Evolutionary conservation across 352 stramenopile species (phyloP), one percentile per base, ranked within the genome.

Genomic region (Phytophthora tentaculata): DNA sequence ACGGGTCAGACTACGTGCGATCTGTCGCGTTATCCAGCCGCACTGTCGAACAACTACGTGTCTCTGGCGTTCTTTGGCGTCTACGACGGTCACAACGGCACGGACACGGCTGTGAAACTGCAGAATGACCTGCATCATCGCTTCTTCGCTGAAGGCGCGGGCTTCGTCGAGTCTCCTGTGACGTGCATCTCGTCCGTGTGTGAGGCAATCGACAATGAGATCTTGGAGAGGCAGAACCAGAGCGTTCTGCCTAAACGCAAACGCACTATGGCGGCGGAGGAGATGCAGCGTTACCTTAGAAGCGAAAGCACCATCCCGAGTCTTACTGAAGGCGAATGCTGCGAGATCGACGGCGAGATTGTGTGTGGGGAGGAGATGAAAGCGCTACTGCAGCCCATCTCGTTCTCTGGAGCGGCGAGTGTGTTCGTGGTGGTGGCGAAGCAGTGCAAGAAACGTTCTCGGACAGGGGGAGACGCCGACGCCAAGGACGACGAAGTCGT

Each of bases 71-170:
- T 84, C 56, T 97, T 95, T 69, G 90, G 68, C 0, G 86, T 97
- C 0, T 97, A 94, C 54, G 91, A 97, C 45, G 91, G 91, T 29
- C 91, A 97, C 71, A 95, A 94, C 57, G 91, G 91, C 45, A 80
- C 87, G 4, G 81, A 88, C 22, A 95, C 88, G n/a, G 81, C 88
- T 47, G 72, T 87, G 52, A 83, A 87, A 22, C 52, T 97, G 54
- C 86, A 95, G 53, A 78, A 88, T 5, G 77, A 92, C 48, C 67
- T 97, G 39, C 90, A 97, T 28, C 84, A 92, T 39, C 78, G 83
- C 5, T 82, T 95, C 44, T 83, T 95, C 50, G 45, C 69, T 55
- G 79, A 91, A 53, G 80, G 80, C 0, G 61, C 51, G 28, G 63
- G 75, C 35, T 92, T 94, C 51, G 61, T 81, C 0, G 60, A 69